These are phyloP conservation scores for Dicorynia guianensis DNA, from an alignment of 306 rosid genomes.

Conservation along the genomic window DNA sequence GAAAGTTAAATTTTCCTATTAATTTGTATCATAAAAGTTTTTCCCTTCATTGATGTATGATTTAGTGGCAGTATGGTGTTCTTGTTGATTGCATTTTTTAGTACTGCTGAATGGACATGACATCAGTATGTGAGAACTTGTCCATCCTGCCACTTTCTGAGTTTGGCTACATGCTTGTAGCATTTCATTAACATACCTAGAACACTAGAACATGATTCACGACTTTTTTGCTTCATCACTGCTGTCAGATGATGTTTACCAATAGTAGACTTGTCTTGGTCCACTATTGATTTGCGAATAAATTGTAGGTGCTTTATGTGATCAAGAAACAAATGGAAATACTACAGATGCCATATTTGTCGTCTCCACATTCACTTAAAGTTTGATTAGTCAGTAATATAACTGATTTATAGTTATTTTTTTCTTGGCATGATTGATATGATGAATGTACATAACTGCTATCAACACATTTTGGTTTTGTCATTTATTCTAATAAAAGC, in stretches of 20 bases:
- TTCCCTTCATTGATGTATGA: slow-evolving; percentile 19
- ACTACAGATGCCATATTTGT: slow-evolving; percentile 1
- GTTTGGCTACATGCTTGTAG: slow-evolving; percentile 19
- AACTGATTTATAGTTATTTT: background rate
- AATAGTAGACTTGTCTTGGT: slow-evolving; percentile 25
- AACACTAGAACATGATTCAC: slow-evolving; percentile 16
- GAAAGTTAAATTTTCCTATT: slow-evolving; percentile 9
- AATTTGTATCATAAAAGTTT: background rate
- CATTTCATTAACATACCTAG: slow-evolving; percentile 29
- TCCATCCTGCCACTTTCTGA: slow-evolving; percentile 18
- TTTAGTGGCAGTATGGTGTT: slow-evolving; percentile 27
- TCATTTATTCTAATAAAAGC: slow-evolving; percentile 15
- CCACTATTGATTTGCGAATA: slow-evolving; percentile 29
- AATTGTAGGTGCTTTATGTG: slow-evolving; percentile 24
- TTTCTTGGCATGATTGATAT: slow-evolving; percentile 24
- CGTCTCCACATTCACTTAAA: background rate
- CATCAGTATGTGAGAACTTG: slow-evolving; percentile 17
- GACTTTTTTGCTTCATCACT: slow-evolving; percentile 23
- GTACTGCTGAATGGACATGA: slow-evolving; percentile 8
- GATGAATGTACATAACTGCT: background rate
- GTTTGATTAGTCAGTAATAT: slow-evolving; percentile 7
- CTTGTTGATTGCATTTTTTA: background rate
- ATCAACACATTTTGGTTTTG: slow-evolving; percentile 15
- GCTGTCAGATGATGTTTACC: slow-evolving; percentile 2
- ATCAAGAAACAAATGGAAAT: slow-evolving; percentile 33